These are phyloP conservation scores for Cicer arietinum DNA, from an alignment of 306 rosid species.

Conservation along the genomic window DNA sequence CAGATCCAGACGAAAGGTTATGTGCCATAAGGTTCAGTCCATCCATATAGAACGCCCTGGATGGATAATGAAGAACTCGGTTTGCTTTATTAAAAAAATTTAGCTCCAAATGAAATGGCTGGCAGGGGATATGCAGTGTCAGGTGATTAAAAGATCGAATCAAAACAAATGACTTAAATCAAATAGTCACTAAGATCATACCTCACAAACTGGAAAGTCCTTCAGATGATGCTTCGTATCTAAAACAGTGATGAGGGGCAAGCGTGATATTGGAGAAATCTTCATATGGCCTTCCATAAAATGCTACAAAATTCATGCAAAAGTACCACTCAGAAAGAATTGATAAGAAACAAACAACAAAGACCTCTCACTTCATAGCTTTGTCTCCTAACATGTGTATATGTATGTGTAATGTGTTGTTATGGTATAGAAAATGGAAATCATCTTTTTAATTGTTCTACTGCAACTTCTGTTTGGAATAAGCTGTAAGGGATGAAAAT, in stretches of 20 bases:
- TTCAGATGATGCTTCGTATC: constrained; percentile 85
- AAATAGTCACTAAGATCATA: constrained; percentile 42
- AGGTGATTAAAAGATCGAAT: constrained; percentile 39
- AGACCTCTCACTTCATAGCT: constrained; percentile 24
- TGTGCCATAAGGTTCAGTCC: constrained; percentile 85
- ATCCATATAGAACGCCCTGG: constrained; percentile 81
- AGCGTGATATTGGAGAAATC: constrained; percentile 87
- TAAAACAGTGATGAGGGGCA: constrained; percentile 84
- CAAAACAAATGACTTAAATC: constrained; percentile 26
- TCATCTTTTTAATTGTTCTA: background rate
- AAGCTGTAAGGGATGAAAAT: constrained; percentile 4
- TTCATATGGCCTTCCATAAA: constrained; percentile 98
- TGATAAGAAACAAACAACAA: constrained; percentile 8
- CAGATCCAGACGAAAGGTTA: constrained; percentile 77
- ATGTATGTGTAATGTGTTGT: background rate
- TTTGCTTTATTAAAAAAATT: constrained; percentile 93
- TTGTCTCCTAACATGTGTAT: constrained; percentile 14
- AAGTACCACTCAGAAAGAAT: constrained; percentile 24
- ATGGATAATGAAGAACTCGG: constrained; percentile 94
- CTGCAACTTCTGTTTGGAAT: constrained; percentile 23
- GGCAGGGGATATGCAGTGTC: constrained; percentile 50
- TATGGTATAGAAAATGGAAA: constrained; percentile 4
- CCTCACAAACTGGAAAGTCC: constrained; percentile 86
- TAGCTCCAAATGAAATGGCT: constrained; percentile 95
- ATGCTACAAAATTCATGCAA: constrained; percentile 66